Evolutionary conservation across 805 yeast genomes (phyloP).

Genomic region (Kluyveromyces starmeri): DNA sequence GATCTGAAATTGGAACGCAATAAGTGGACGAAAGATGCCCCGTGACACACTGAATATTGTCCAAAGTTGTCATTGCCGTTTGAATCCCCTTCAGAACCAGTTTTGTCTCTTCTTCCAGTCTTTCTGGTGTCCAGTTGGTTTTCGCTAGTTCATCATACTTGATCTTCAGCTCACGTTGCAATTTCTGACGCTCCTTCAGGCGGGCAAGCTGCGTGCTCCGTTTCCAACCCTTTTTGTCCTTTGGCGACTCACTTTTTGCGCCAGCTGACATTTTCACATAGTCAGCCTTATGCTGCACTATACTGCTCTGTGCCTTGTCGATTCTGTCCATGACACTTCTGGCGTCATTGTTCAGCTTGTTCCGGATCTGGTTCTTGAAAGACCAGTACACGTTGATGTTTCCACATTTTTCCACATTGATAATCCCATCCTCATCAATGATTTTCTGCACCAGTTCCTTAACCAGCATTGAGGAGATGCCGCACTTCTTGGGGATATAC

Average conservation of each 20-base stretch:
- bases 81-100: conserved; percentile 6
- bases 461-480: conserved; percentile 45
- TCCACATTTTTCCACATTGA: conserved; percentile 49
- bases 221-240: conserved; percentile 7
- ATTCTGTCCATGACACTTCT: conserved; percentile 8
- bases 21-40: conserved; percentile 29
- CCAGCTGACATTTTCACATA: conserved; percentile 2
- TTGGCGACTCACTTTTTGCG: conserved; percentile 5
- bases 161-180: conserved; percentile 6
- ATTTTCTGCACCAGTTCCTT: conserved; percentile 40
- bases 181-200: conserved; percentile 7
- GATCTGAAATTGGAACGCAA: conserved; percentile 22
- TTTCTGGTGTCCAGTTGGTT: conserved; percentile 18
- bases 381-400: conserved; percentile 44
- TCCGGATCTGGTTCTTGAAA: conserved; percentile 23
- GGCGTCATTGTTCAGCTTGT: conserved; percentile 11
- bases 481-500: conserved; percentile 35
- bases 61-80: conserved; percentile 21
- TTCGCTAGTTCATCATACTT: conserved; percentile 11
- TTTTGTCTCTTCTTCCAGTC: conserved; percentile 8
- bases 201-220: conserved; percentile 11
- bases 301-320: conserved; percentile 9
- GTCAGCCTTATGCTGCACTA: conserved; percentile 9
- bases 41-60: conserved; percentile 36
- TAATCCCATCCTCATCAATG: conserved; percentile 39